Evolutionary conservation across 495 filamentous ascomycete species (phyloP).

Genomic region (Thermothielavioides terrestris): DNA sequence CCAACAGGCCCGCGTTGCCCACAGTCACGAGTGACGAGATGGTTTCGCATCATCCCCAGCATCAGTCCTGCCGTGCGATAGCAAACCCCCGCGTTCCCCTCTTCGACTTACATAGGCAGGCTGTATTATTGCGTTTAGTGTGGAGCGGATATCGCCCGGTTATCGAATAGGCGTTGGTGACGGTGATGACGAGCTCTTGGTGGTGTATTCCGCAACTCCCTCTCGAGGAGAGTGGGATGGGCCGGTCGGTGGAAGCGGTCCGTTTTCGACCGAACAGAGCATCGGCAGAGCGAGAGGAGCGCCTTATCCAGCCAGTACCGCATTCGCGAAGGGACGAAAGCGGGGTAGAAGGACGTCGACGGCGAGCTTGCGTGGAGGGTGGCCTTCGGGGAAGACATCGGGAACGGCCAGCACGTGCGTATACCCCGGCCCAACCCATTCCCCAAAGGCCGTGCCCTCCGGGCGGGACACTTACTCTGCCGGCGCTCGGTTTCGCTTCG

Average conservation of each 20-base stretch:
- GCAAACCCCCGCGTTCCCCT: not conserved
- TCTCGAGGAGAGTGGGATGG: not conserved
- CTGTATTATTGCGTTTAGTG: not conserved
- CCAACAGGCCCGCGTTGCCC: not conserved
- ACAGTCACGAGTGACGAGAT: not conserved
- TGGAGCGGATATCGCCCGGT: not conserved
- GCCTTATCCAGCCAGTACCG: not conserved
- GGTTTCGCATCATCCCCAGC: not conserved
- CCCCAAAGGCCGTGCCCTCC: no score
- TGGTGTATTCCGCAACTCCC: conserved; percentile 5
- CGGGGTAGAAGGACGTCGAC: not conserved
- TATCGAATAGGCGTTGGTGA: not conserved
- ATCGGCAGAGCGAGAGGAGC: not conserved
- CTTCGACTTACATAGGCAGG: not conserved
- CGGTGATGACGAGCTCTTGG: conserved; percentile 8
- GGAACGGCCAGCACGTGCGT: not conserved
- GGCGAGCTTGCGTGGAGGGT: no score
- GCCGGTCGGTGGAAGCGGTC: no score
- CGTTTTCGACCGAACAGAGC: not conserved
- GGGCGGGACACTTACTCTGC: no score
- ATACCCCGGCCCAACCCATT: no score
- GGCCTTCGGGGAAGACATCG: no score
- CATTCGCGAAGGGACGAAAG: not conserved
- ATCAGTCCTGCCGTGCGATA: not conserved
- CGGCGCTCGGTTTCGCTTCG: conserved; percentile 2